Conservation (phyloP, 306 rosid genomes). For the Benincasa hispida region DNA sequence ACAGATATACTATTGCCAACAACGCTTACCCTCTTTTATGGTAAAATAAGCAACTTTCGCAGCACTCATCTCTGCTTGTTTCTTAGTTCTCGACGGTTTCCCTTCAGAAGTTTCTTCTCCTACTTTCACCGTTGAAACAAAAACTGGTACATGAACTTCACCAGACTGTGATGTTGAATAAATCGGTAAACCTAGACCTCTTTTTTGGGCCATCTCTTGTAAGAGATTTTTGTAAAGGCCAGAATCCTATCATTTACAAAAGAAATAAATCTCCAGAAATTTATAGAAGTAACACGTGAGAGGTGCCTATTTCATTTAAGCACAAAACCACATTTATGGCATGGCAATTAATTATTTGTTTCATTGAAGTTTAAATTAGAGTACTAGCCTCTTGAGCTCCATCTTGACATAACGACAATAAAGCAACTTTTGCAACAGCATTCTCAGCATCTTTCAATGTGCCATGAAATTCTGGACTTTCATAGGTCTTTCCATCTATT, state of each 20-base stretch:
- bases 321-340: constrained; percentile 1
- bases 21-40: constrained; percentile 41
- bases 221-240: constrained; percentile 65
- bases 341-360: neutral
- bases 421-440: constrained; percentile 77
- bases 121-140: constrained; percentile 57
- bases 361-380: neutral
- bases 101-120: constrained; percentile 45
- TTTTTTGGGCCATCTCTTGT: constrained; percentile 64
- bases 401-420: constrained; percentile 31
- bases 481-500: constrained; percentile 44
- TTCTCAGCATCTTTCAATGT: constrained; percentile 78
- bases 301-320: neutral
- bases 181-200: constrained; percentile 33
- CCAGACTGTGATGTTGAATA: constrained; percentile 42
- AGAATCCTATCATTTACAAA: constrained; percentile 26
- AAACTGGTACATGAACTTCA: constrained; percentile 42
- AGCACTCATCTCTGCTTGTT: constrained; percentile 68
- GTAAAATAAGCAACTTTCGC: constrained; percentile 62
- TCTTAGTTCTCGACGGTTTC: constrained; percentile 47
- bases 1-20: neutral
- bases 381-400: constrained; percentile 55
- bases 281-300: neutral
- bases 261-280: neutral
- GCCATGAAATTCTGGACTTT: constrained; percentile 34